Base-by-base conservation (phyloP, 164 flowering plant genomes). In the Stephania japonica region DNA sequence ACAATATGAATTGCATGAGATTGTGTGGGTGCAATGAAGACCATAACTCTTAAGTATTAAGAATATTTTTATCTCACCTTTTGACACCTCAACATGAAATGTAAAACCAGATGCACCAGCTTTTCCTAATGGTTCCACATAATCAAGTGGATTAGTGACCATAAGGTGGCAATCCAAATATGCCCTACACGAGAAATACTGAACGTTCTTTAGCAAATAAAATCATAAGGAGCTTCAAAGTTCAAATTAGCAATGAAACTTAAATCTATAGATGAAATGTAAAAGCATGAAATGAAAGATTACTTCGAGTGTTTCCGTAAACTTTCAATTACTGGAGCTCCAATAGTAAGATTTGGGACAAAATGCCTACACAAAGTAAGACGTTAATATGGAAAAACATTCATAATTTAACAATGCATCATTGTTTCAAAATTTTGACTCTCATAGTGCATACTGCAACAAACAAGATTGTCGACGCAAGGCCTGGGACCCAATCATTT, bases 21-120 rank as follows among this genome's bases (percentile, higher is more conserved):
- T 50, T 16, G 19, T 13, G 18, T 50, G 62, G 6, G 18, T 56
- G n/a, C 62, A 56, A 5, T 19, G 6, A 18, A 56, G 62, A 53
- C 21, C 61, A 53, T 14, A 18, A 53, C 61, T 53, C 61, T 53
- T 6, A 53, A 53, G 62, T 16, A 7, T 47, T 16, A 47, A 47
- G 53, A 47, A 13, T 47, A 47, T 14, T 47, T 47, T 6, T 56
- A 56, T 56, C 81, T 43, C 72, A 90, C 98, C 98, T 92, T 85
- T 91, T 56, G 97, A 85, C 32, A 72, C 94, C 84, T 96, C 98
- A 43, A 93, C 91, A 74, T 96, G 98, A 83, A 96, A 96, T 69
- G 99, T 96, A 73, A 96, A 96, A 70, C 99, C 97, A 19, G 98
- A 93, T 72, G 99, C 99, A 77, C 99, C 99, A 79, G 99, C 98